These are phyloP conservation scores for Pseudevernia furfuracea DNA, from an alignment of 495 filamentous ascomycete genomes.

Conservation along the genomic window DNA sequence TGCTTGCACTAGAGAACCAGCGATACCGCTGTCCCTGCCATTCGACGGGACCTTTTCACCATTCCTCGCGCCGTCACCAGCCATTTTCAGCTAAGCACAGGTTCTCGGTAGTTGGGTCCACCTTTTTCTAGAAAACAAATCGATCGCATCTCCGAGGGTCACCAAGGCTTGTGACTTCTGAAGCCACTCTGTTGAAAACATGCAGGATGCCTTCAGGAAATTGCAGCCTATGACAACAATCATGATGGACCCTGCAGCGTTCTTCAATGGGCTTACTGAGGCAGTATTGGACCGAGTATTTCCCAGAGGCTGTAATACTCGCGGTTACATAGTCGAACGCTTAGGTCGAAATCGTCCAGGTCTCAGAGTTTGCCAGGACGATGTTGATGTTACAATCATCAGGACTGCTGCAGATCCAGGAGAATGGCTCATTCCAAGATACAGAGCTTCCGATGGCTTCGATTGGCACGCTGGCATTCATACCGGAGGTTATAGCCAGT, in stretches of 20 bases:
- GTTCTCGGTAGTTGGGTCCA: not conserved
- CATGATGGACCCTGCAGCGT: constrained; percentile 38
- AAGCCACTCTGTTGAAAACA: constrained; percentile 25
- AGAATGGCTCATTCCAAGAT: too few species aligned
- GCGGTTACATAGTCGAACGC: too few species aligned
- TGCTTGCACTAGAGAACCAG: constrained; percentile 20
- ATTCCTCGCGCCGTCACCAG: not conserved
- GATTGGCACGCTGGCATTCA: constrained; percentile 2
- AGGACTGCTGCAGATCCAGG: too few species aligned
- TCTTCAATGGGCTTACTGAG: constrained; percentile 28
- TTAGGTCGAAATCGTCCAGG: too few species aligned
- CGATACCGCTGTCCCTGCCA: constrained; percentile 1
- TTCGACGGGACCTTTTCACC: not conserved
- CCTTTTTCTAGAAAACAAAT: constrained; percentile 15
- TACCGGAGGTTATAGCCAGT: constrained; percentile 7
- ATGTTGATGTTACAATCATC: too few species aligned
- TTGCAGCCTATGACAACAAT: constrained; percentile 36
- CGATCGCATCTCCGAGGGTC: constrained; percentile 22
- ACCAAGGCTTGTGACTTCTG: constrained; percentile 17
- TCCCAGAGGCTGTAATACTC: too few species aligned
- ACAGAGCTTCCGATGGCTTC: too few species aligned
- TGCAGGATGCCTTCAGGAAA: constrained; percentile 31
- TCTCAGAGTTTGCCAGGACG: too few species aligned
- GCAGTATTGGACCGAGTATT: constrained; percentile 30
- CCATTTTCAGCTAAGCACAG: constrained; percentile 12